Base-by-base conservation (phyloP, 495 filamentous ascomycete genomes). In the Clavariopsis aquatica region DNA sequence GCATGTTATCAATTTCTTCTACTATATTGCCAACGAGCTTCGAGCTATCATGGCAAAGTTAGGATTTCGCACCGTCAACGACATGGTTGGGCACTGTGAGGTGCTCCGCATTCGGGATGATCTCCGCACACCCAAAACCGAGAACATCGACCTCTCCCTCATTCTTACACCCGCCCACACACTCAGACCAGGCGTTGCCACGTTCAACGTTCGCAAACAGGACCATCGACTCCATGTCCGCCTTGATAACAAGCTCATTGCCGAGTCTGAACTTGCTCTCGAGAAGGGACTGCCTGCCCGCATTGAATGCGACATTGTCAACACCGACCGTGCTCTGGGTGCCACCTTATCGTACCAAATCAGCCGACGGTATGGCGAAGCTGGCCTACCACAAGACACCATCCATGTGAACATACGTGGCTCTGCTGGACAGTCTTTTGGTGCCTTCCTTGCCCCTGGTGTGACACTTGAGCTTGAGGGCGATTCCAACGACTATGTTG, bases 1-100 rank as follows among this genome's bases (percentile, higher is more conserved):
- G 77, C 91, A 99, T 73, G 94, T 96, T 49, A 99, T 99, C 77
- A 99, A 99, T 82, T 99, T 98, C 83, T 99, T 99, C 80, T 99
- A 96, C 79, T 99, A 99, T 71, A 83, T 99, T 51, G 87, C 95
- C 64, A 99, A 99, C 71, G 94, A 99, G 80, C 86, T 99, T 62
- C 88, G 94, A 65, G 93, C 94, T 19, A 97, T 99, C 78, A 98
- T 99, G 94, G 93, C 94, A 28, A 93, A 89, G 76, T 83, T 98
- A 68, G 94, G 94, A 58, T 89, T 97, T 82, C 85, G 94, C 51
- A 96, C 89, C 28, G 86, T 99, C 73, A 99, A 99, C 70, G 94
- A 99, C 76, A 98, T 98, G 94, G 90, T 99, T 69, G 94, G 94
- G 22, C 93, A 87, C 65, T 93, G 90, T 19, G 94, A 99, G 73